Percentiles rank a stretch among this genome's conserved stretches.
Conservation (phyloP, 1,139 yeast genomes). For the Taphrina pruni region DNA sequence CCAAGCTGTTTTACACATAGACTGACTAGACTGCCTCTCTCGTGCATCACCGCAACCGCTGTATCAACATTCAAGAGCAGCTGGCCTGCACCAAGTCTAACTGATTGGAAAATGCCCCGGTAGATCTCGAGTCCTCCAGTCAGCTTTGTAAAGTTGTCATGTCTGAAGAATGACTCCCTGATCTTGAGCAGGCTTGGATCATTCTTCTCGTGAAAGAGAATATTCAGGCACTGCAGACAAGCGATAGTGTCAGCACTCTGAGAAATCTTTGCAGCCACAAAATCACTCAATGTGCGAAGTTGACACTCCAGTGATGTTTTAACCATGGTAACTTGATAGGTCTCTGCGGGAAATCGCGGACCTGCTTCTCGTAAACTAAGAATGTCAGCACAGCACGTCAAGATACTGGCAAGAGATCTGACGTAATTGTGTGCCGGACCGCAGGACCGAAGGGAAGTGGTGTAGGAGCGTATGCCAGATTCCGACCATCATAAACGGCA, state of each 20-base stretch:
- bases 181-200: slow-evolving; percentile 39
- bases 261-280: slow-evolving; percentile 39
- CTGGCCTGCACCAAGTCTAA: slow-evolving; percentile 42
- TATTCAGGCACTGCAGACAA: slow-evolving; percentile 43
- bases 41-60: slow-evolving; percentile 27
- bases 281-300: slow-evolving; percentile 42
- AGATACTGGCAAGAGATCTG: not conserved
- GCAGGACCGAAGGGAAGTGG: slow-evolving; percentile 32
- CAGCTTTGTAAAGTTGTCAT: slow-evolving; percentile 26
- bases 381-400: not conserved
- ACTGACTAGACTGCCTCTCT: slow-evolving; percentile 15
- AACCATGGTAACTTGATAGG: slow-evolving; percentile 28
- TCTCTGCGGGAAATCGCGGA: slow-evolving; percentile 21
- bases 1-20: slow-evolving; percentile 9
- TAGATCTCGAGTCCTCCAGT: slow-evolving; percentile 44
- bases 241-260: slow-evolving; percentile 41
- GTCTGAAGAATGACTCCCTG: slow-evolving; percentile 41
- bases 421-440: slow-evolving; percentile 21
- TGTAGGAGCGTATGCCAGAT: slow-evolving; percentile 32
- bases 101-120: slow-evolving; percentile 45
- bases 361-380: slow-evolving; percentile 21
- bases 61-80: slow-evolving; percentile 23
- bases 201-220: slow-evolving; percentile 43
- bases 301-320: slow-evolving; percentile 37
- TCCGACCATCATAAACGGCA: slow-evolving; percentile 30